phyloP scores from a whole-genome alignment of 2,329 filamentous ascomycete genomes.

The Daldinia sp. region DNA sequence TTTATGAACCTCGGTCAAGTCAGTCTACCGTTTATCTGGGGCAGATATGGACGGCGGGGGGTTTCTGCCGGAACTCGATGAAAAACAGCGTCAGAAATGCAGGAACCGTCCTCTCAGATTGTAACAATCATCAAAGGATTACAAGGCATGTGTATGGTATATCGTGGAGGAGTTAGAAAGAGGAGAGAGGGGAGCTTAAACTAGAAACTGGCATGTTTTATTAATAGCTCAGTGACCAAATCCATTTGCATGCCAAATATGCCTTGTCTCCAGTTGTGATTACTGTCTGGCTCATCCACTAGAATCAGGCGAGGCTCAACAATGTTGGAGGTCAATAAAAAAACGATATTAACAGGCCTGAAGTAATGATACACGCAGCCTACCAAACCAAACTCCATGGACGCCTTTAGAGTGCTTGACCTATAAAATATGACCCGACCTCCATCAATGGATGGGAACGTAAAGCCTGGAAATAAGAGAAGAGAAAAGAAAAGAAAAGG shows the following conservation, averaged over 20 bases:
- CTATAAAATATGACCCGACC: neutral
- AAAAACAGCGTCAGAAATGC: conserved; percentile 8
- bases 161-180: conserved; percentile 17
- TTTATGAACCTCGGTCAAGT: neutral
- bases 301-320: neutral
- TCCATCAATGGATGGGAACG: neutral
- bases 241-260: neutral
- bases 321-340: neutral
- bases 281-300: neutral
- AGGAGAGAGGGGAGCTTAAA: neutral
- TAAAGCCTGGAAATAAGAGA: neutral
- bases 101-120: conserved; percentile 15
- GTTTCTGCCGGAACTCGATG: neutral
- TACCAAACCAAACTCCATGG: conserved; percentile 27
- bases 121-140: conserved; percentile 18
- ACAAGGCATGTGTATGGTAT: conserved; percentile 17
- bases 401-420: conserved; percentile 18
- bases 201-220: conserved; percentile 5
- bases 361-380: conserved; percentile 3
- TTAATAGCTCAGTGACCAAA: neutral
- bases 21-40: neutral
- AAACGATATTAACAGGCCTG: neutral
- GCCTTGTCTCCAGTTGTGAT: neutral
- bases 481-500: neutral
- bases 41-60: neutral